A percentile compares a stretch with the other conserved stretches of the same genome.
These are phyloP conservation scores for Rhizopus sp. DNA, from an alignment of 371 early-diverging fungal species.

Conservation along the genomic window DNA sequence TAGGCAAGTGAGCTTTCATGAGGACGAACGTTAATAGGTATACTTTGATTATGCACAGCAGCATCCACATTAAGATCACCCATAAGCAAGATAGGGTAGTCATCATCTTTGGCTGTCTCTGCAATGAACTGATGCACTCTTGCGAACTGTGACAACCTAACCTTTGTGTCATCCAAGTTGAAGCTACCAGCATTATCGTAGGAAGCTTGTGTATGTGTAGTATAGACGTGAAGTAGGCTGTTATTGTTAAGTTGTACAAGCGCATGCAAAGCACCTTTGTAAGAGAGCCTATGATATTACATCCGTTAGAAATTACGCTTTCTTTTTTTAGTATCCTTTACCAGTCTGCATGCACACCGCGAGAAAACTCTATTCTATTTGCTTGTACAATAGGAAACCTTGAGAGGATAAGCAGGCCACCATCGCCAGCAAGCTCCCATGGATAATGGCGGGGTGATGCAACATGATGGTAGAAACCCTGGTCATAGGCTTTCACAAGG, in stretches of 20 bases:
- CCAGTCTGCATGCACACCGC: slow-evolving; percentile 75
- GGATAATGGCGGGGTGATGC: slow-evolving; percentile 59
- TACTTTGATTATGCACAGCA: slow-evolving; percentile 39
- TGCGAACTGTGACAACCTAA: slow-evolving; percentile 62
- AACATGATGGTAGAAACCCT: slow-evolving; percentile 66
- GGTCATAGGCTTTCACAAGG: slow-evolving; percentile 58
- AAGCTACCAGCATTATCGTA: slow-evolving; percentile 48
- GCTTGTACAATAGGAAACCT: slow-evolving; percentile 66
- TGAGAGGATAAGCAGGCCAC: slow-evolving; percentile 77
- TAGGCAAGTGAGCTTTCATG: slow-evolving; percentile 62
- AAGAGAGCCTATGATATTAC: slow-evolving; percentile 48
- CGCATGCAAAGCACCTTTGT: slow-evolving; percentile 83
- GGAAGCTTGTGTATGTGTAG: slow-evolving; percentile 83
- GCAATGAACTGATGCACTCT: slow-evolving; percentile 69
- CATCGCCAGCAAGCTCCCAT: slow-evolving; percentile 72
- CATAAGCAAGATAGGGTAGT: slow-evolving; percentile 57
- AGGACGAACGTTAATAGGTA: slow-evolving; percentile 24
- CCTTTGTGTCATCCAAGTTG: slow-evolving; percentile 52
- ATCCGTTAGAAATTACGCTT: neutral
- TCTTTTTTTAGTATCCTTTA: slow-evolving; percentile 16
- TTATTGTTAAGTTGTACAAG: slow-evolving; percentile 53
- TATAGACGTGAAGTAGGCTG: slow-evolving; percentile 70
- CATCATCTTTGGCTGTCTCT: slow-evolving; percentile 35
- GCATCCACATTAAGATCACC: slow-evolving; percentile 83
- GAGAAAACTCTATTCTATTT: slow-evolving; percentile 60